Evolutionary conservation across 768 basidiomycete species (phyloP), one percentile per base, ranked within the genome.

Genomic region (Heimioporus sp.): DNA sequence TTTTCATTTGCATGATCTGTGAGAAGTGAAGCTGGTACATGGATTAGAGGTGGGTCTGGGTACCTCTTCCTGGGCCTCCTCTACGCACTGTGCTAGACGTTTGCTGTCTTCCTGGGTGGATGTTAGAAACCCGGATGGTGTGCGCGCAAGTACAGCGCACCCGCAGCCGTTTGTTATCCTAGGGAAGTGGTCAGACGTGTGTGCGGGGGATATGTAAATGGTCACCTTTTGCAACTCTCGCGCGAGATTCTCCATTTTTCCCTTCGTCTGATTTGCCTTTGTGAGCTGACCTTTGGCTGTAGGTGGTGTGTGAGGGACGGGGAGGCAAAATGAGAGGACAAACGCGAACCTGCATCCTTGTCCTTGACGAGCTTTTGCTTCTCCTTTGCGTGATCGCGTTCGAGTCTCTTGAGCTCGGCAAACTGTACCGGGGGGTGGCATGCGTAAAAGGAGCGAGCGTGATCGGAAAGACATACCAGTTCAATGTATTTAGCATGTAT

Each of bases 161-260:
- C 73, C 91, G 80, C 61, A 94, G 75, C 63, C 86, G 83, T 71
- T 93, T 93, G 70, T 93, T 93, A 67, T 94, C 92, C 90, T 94
- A 62, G 9, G 63, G 47, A 42, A 40, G 41, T 17, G 39, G 43
- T 67, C 39, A 65, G 57, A 41, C 16, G 46, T 31, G 38, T 51
- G 58, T 63, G 64, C 19, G 34, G 38, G 15, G 34, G 11, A 43
- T 7, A 4, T 12, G 43, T 31, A 40, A 12, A 12, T 28, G 48
- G 55, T 58, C 55, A 91, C 91, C 80, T 93, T 94, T 74, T 92
- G 90, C 55, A 94, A 70, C 72, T 93, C 91, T 48, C 92, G 81
- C 44, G 90, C 92, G 32, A 94, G 77, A 64, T 87, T 91, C 72
- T 94, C 92, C 79, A 93, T 90, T 74, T 88, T 92, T 32, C 84